phyloP scores from a whole-genome alignment of 2,329 filamentous ascomycete species.

The Neonectria hederae region DNA sequence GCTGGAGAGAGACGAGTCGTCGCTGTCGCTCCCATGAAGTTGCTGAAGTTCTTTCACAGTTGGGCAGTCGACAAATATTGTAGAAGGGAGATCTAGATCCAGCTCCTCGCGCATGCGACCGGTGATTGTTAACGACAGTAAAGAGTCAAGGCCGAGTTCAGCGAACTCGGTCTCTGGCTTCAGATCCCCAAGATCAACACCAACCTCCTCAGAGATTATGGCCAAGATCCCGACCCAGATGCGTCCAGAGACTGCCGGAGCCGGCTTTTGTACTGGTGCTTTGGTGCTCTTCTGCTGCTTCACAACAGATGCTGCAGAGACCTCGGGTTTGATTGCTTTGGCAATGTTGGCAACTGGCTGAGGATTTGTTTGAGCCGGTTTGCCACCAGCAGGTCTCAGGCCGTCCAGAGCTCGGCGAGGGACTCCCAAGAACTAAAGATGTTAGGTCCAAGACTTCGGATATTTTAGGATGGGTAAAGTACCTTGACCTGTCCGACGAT shows the following conservation, averaged over 20 bases:
- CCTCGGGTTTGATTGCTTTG: not conserved
- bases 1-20: constrained; percentile 69
- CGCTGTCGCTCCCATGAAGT: not conserved
- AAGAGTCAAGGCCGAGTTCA: constrained; percentile 67
- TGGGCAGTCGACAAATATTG: constrained; percentile 44
- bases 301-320: not conserved
- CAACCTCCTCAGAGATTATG: constrained; percentile 72
- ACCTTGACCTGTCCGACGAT: constrained; percentile 64
- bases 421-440: constrained; percentile 22
- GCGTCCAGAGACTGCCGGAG: constrained; percentile 9
- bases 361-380: not conserved
- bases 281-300: constrained; percentile 19
- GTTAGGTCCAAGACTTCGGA: not conserved
- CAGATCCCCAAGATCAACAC: constrained; percentile 72
- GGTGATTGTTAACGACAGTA: constrained; percentile 66
- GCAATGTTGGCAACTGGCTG: not conserved
- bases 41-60: constrained; percentile 30
- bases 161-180: constrained; percentile 62
- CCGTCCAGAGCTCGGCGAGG: constrained; percentile 28
- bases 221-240: constrained; percentile 35
- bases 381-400: constrained; percentile 9
- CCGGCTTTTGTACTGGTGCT: constrained; percentile 46
- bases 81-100: constrained; percentile 59
- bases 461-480: not conserved
- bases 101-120: constrained; percentile 65